Evolutionary conservation across 1,139 yeast species (phyloP).

Genomic region (Magnusiomyces tetraspermus): DNA sequence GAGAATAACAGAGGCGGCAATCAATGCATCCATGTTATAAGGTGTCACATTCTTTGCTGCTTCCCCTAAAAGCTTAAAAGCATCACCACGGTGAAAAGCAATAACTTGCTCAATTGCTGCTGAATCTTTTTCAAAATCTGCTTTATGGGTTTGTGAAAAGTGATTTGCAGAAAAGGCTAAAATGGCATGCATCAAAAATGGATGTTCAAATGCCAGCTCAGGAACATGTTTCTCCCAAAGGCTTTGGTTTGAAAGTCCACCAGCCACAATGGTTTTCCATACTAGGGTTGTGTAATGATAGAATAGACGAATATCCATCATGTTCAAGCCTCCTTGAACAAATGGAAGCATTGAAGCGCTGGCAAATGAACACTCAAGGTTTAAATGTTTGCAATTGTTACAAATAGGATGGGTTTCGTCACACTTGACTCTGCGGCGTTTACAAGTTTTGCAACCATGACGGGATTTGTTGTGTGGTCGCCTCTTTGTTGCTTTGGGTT

Average conservation of each 20-base stretch:
- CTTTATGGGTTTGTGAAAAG: conserved; percentile 50
- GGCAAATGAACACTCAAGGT: conserved; percentile 50
- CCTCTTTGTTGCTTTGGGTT: conserved; percentile 23
- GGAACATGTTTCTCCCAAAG: conserved; percentile 89
- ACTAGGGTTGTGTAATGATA: conserved; percentile 82
- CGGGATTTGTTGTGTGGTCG: conserved; percentile 70
- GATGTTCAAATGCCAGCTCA: conserved; percentile 75
- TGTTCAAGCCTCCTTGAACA: conserved; percentile 38
- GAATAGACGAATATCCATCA: conserved; percentile 71
- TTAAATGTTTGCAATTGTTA: conserved; percentile 66
- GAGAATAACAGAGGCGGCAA: conserved; percentile 79
- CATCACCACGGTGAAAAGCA: conserved; percentile 80
- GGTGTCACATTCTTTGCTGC: conserved; percentile 77
- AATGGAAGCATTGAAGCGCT: conserved; percentile 23
- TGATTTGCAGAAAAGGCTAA: conserved; percentile 90
- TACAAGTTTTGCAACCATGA: conserved; percentile 83
- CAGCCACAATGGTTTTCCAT: conserved; percentile 78
- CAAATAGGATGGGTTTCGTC: conserved; percentile 81
- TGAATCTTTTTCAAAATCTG: conserved; percentile 33
- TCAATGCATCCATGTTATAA: conserved; percentile 84
- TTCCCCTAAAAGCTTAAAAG: conserved; percentile 66
- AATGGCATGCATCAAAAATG: conserved; percentile 85
- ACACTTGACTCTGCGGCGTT: conserved; percentile 81
- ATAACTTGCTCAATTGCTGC: conserved; percentile 54
- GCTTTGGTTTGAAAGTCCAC: conserved; percentile 78